These are phyloP conservation scores for Adiantum capillusveneris DNA, from an alignment of 75 land plant genomes.

Conservation along the genomic window DNA sequence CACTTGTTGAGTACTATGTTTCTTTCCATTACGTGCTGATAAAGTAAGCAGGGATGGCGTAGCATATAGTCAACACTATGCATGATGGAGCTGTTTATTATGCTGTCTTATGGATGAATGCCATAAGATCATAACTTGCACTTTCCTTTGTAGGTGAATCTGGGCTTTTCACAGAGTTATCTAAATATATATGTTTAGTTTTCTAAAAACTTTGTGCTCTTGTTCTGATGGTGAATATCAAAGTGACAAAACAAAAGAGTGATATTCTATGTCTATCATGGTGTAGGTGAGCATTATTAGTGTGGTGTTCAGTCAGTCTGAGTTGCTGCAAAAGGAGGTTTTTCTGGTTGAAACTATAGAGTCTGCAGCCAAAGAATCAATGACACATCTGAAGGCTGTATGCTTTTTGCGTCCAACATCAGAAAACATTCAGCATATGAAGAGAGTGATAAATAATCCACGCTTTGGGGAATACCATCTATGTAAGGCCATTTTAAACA, in stretches of 20 bases:
- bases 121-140: too few species aligned
- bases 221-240: neutral
- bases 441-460: slow-evolving; percentile 60
- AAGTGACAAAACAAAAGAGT: too few species aligned
- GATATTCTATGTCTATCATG: neutral
- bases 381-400: slow-evolving; percentile 94
- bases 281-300: slow-evolving; percentile 81
- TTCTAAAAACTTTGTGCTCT: neutral
- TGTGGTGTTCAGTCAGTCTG: slow-evolving; percentile 91
- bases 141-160: too few species aligned
- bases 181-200: too few species aligned
- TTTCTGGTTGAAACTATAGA: slow-evolving; percentile 90
- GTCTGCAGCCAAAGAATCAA: slow-evolving; percentile 59
- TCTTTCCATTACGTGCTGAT: too few species aligned
- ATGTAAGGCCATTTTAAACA: slow-evolving; percentile 40
- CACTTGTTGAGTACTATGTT: too few species aligned
- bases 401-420: slow-evolving; percentile 89
- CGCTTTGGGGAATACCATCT: slow-evolving; percentile 96
- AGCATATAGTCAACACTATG: too few species aligned
- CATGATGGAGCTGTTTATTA: too few species aligned
- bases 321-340: slow-evolving; percentile 91
- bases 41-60: too few species aligned
- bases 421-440: slow-evolving; percentile 78
- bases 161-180: too few species aligned
- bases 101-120: too few species aligned